Conservation (phyloP, 2,329 filamentous ascomycete species). For the Colletotrichum caudatum region DNA sequence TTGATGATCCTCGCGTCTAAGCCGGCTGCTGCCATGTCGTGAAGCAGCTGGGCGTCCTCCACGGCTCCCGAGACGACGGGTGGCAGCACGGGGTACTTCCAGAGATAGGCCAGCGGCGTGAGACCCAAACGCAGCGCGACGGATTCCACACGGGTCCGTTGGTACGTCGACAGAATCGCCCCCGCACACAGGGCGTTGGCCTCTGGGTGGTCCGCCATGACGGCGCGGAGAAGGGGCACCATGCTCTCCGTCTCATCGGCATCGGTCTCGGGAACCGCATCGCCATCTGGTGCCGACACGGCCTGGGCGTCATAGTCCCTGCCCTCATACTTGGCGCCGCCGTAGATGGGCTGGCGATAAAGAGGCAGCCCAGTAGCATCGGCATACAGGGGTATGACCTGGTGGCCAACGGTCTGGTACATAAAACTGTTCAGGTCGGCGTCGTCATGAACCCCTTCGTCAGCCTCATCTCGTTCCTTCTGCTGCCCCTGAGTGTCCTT, state of each 20-base stretch:
- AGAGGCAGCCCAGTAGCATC: constrained; percentile 83
- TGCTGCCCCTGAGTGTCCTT: neutral
- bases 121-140: constrained; percentile 88
- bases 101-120: constrained; percentile 85
- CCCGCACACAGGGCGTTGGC: constrained; percentile 91
- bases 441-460: constrained; percentile 44
- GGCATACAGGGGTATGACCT: constrained; percentile 86
- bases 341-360: constrained; percentile 82
- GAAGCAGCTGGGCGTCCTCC: constrained; percentile 71
- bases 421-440: constrained; percentile 93
- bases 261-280: constrained; percentile 36
- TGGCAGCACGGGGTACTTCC: constrained; percentile 87
- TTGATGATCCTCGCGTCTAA: constrained; percentile 95
- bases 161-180: constrained; percentile 94
- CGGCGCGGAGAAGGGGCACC: constrained; percentile 75
- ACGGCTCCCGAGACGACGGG: constrained; percentile 49
- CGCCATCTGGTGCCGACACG: constrained; percentile 42
- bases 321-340: constrained; percentile 75
- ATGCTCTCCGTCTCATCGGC: constrained; percentile 91
- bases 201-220: constrained; percentile 78
- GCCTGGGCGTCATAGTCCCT: constrained; percentile 72
- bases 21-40: constrained; percentile 82
- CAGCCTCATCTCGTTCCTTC: constrained; percentile 1
- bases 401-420: constrained; percentile 98
- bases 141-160: constrained; percentile 94